Percentiles rank a stretch among this genome's conserved stretches.
phyloP scores from a whole-genome alignment of 371 early-diverging fungal genomes.

The Rhizopus microsporus region DNA sequence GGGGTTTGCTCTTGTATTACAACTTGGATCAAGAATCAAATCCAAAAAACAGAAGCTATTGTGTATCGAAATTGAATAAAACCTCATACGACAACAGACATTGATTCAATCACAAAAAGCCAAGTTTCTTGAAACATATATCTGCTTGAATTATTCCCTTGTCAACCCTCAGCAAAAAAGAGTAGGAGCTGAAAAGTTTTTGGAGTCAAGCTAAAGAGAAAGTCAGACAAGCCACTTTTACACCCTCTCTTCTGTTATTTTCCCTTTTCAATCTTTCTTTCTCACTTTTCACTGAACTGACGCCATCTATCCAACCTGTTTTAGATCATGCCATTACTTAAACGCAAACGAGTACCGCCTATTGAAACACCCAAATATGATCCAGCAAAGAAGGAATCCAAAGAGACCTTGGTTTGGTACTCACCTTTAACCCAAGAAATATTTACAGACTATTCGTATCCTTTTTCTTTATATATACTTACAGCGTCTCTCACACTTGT shows the following conservation, averaged over 20 bases:
- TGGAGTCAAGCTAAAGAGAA: background rate
- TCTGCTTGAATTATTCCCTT: background rate
- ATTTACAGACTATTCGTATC: constrained; percentile 81
- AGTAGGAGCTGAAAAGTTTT: background rate
- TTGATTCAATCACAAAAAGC: too few relatives aligned
- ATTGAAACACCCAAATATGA: constrained; percentile 49
- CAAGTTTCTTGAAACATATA: too few relatives aligned
- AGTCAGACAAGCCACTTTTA: constrained; percentile 5
- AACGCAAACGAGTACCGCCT: constrained; percentile 51
- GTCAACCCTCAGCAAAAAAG: background rate
- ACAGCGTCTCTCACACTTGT: background rate
- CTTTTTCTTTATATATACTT: constrained; percentile 15
- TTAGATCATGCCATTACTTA: constrained; percentile 58
- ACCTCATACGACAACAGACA: too few relatives aligned
- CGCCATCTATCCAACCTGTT: background rate
- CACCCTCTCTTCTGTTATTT: background rate
- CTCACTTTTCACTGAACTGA: background rate
- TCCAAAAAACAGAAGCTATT: too few relatives aligned
- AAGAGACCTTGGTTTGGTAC: constrained; percentile 69
- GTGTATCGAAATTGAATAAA: too few relatives aligned
- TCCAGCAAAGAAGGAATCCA: constrained; percentile 40
- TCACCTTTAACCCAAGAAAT: constrained; percentile 82
- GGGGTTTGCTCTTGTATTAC: too few relatives aligned
- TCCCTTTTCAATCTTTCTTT: background rate
- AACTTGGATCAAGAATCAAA: too few relatives aligned